Conservation (phyloP, 257 asterid species). For the Verbascum thapsus region DNA sequence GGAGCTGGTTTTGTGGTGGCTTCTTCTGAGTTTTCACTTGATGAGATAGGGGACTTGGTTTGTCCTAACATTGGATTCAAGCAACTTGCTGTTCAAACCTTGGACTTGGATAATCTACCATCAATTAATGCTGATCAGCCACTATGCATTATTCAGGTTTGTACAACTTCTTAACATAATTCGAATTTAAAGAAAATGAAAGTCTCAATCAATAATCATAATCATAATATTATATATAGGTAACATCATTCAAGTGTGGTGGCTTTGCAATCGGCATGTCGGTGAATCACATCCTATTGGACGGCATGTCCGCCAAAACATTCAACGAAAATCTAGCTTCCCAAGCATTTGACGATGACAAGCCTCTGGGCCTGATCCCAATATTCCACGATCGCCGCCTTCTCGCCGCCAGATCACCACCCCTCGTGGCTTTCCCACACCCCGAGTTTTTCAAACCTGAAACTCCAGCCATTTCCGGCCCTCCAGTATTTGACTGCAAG, state of each 20-base stretch:
- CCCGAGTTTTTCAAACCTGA: constrained; percentile 39
- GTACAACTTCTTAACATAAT: no score
- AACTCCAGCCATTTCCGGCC: constrained; percentile 31
- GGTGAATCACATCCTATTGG: constrained; percentile 49
- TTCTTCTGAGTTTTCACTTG: constrained; percentile 44
- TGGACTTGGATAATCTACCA: constrained; percentile 36
- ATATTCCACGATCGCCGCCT: constrained; percentile 41
- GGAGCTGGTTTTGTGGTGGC: constrained; percentile 63
- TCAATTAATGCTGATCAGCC: constrained; percentile 40
- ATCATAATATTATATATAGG: no score
- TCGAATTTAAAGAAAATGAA: no score
- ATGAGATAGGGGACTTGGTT: constrained; percentile 54
- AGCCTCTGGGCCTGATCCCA: constrained; percentile 34
- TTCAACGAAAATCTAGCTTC: constrained; percentile 64
- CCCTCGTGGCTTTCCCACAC: constrained; percentile 27
- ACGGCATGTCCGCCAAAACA: constrained; percentile 50
- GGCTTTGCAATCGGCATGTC: constrained; percentile 59
- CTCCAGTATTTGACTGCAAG: constrained; percentile 44
- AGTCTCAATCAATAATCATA: no score
- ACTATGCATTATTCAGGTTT: constrained; percentile 55
- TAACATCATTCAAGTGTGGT: constrained; percentile 75
- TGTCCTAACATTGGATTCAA: constrained; percentile 60
- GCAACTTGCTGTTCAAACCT: constrained; percentile 42
- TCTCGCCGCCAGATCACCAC: constrained; percentile 42
- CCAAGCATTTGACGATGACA: constrained; percentile 51